A percentile compares a stretch with the other conserved stretches of the same genome.
phyloP scores from a whole-genome alignment of 495 filamentous ascomycete genomes.

The Hyaloscypha variabilis region DNA sequence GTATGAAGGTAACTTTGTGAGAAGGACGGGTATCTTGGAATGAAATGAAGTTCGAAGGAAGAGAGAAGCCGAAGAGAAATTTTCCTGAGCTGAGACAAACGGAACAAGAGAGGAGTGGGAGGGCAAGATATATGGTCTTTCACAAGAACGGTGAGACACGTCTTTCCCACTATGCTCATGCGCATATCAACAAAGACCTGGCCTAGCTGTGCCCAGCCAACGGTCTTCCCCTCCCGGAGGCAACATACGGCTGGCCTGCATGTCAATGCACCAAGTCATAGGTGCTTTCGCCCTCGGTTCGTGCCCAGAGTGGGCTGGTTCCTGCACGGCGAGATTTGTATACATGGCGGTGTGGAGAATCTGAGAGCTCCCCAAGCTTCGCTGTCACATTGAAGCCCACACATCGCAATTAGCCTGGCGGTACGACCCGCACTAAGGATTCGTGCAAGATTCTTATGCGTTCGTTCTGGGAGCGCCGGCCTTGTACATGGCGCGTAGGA shows the following conservation, averaged over 20 bases:
- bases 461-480: background rate
- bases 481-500: background rate
- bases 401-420: slow-evolving; percentile 17
- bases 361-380: too few species aligned
- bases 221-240: slow-evolving; percentile 8
- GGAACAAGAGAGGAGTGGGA: slow-evolving; percentile 1
- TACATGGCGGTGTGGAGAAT: slow-evolving; percentile 27
- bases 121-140: slow-evolving; percentile 12
- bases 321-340: slow-evolving; percentile 18
- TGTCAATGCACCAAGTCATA: slow-evolving; percentile 28
- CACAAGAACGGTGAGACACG: slow-evolving; percentile 21
- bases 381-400: too few species aligned
- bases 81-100: background rate
- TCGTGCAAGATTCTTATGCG: slow-evolving; percentile 19
- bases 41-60: slow-evolving; percentile 12
- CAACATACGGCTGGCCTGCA: slow-evolving; percentile 24
- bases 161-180: background rate
- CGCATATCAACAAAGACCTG: slow-evolving; percentile 6
- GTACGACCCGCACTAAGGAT: slow-evolving; percentile 26
- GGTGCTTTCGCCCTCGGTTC: slow-evolving; percentile 19
- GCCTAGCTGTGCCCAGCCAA: slow-evolving; percentile 16
- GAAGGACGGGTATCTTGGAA: slow-evolving; percentile 8
- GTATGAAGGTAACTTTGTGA: slow-evolving; percentile 5
- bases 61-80: background rate
- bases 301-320: slow-evolving; percentile 21